Evolutionary conservation across 768 basidiomycete genomes (phyloP), one percentile per base, ranked within the genome.

Genomic region (Amanita subjunquillea): DNA sequence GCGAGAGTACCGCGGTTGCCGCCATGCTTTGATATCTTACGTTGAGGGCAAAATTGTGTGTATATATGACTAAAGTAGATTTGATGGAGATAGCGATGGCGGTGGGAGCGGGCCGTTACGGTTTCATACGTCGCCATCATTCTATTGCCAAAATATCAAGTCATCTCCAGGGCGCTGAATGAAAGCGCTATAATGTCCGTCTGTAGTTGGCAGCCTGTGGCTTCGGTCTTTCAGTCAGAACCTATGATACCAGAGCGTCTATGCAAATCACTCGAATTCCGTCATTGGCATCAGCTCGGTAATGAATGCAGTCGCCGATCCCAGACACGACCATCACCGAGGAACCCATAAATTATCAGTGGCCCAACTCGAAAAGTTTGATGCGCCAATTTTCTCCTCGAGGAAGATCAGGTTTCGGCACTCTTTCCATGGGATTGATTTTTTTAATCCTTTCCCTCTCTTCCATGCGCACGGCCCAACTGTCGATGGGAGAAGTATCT

Each of bases 1-100:
- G 84, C 59, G 82, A 72, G 60, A 80, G 74, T 48, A 79, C 75
- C 67, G 81, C 72, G 84, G 86, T 86, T 29, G 48, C 37, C 15
- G 52, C 37, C 23, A 54, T 38, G 48, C 8, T 12, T 5, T 25
- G 13, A 23, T 25, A 32, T 27, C 27, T 30, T 15, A 30, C 25
- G 17, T 30, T 30, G n/a, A 30, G 7, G 44, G 17, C 4, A 34
- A 13, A 4, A 12, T 10, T 32, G 15, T 32, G 15, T n/a, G 43
- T 30, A 32, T 46, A 46, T 46, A 46, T 30, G 44, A 46, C 44
- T 15, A 30, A 45, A 23, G 22, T 32, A n/a, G 29, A 30, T 29
- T n/a, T 46, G 44, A 46, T 46, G 27, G 44, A 30, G 43, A 44
- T 27, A 44, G 43, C 43, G 17, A 12, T 32, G 32, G 27, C 22